Evolutionary conservation across 2,329 filamentous ascomycete genomes (phyloP), one percentile per base, ranked within the genome.

Genomic region (Ophiostoma piceae): DNA sequence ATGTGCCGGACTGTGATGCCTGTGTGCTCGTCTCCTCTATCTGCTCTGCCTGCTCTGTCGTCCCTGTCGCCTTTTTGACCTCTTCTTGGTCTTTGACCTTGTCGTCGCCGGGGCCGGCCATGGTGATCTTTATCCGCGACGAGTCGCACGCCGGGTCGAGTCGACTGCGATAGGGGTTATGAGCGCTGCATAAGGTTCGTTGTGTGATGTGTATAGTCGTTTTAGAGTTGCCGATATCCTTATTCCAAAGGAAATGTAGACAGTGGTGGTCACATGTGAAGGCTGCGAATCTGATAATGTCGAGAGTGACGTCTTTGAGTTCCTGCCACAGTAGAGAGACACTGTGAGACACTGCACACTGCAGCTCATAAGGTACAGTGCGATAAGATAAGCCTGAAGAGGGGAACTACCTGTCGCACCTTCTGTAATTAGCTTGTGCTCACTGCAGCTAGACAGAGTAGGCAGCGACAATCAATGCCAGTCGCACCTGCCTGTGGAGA

Each of bases 41-140:
- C 35, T 35, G 35, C 35, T 35, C 35, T 22, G 47, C n/a, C 22
- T 32, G 26, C 37, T 8, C 51, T 26, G 22, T 57, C 22, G 11
- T 57, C 26, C n/a, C 6, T 35, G 35, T n/a, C 35, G 14, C 4
- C 62, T 29, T 29, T 29, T 29, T 29, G 26, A 29, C 26, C 26
- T 29, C 26, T 29, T 29, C 26, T 29, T 2, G 76, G 43, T 6
- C 32, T 22, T 29, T 22, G 29, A 12, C 47, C 43, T 54, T 19
- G n/a, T 47, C 54, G 26, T 69, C 77, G 77, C 78, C 74, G 74
- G 79, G 75, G 71, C 66, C 67, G 41, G 67, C 70, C 71, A 72
- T 72, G 22, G 14, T 65, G 32, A n/a, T 35, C 29, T 35, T 60
- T 7, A 41, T 7, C 37, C 29, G 66, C 69, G 41, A 16, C 35